Evolutionary conservation across 2,329 filamentous ascomycete species (phyloP).

Genomic region (Periconia digitata): DNA sequence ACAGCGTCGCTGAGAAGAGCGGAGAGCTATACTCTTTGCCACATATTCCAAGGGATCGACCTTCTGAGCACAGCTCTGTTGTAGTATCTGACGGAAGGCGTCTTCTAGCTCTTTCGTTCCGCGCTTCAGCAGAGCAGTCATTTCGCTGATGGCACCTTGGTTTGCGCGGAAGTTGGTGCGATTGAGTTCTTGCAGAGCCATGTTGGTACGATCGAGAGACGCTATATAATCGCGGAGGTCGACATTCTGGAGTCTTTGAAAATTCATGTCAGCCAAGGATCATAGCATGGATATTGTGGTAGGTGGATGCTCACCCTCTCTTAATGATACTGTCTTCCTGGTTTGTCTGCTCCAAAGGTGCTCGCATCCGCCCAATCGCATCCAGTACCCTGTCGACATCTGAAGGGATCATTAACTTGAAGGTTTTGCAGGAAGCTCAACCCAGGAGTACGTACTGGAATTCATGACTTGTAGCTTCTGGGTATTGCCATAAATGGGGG

Average conservation of each 20-base stretch:
- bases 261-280: conserved; percentile 6
- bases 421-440: neutral
- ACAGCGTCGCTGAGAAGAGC: too few species aligned
- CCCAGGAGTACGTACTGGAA: conserved; percentile 58
- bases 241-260: conserved; percentile 69
- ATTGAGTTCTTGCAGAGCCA: conserved; percentile 80
- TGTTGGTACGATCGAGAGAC: conserved; percentile 85
- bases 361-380: conserved; percentile 84
- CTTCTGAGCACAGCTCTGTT: conserved; percentile 70
- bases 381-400: conserved; percentile 84
- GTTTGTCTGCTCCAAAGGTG: conserved; percentile 90
- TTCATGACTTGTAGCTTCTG: conserved; percentile 85
- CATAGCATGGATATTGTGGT: neutral
- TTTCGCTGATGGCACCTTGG: conserved; percentile 81
- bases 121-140: conserved; percentile 73
- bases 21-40: conserved; percentile 69
- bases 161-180: conserved; percentile 90
- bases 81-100: conserved; percentile 76
- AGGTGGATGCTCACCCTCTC: conserved; percentile 59
- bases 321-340: conserved; percentile 91
- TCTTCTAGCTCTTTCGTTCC: conserved; percentile 83
- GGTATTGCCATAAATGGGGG: conserved; percentile 90
- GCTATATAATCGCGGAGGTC: conserved; percentile 83
- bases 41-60: conserved; percentile 91
- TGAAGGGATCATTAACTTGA: conserved; percentile 37